phyloP scores from a whole-genome alignment of 2,329 filamentous ascomycete genomes.

The Ophiocordyceps camponoti-saundersi region DNA sequence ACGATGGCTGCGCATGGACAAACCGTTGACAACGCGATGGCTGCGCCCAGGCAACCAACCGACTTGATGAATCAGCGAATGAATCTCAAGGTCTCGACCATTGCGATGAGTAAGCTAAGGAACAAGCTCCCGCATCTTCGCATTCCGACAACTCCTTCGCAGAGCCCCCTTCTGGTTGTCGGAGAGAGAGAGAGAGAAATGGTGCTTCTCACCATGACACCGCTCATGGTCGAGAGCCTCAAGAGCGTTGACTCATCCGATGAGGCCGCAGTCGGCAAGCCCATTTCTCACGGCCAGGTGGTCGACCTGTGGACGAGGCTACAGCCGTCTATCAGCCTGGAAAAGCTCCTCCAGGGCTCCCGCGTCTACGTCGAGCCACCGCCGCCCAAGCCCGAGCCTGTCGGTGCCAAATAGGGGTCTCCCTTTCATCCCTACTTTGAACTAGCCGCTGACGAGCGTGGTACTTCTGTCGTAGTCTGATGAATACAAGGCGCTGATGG shows the following conservation, averaged over 20 bases:
- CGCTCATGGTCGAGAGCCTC: constrained; percentile 43
- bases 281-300: constrained; percentile 56
- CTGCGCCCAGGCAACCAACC: no score
- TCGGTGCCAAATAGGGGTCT: constrained; percentile 21
- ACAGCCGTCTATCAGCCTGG: constrained; percentile 35
- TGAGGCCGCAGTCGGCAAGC: constrained; percentile 35
- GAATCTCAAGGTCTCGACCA: no score
- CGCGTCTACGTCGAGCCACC: constrained; percentile 65
- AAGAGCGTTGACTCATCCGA: not conserved
- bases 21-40: no score
- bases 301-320: constrained; percentile 42
- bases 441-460: not conserved
- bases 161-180: not conserved
- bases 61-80: no score
- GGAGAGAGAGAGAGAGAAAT: constrained; percentile 23
- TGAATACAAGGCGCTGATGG: constrained; percentile 81
- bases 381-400: constrained; percentile 59
- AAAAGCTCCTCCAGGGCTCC: constrained; percentile 55
- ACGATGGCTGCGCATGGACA: no score
- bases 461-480: constrained; percentile 33
- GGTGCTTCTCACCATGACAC: constrained; percentile 66
- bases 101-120: no score
- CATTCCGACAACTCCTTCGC: no score
- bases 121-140: no score
- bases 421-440: not conserved